Base-by-base conservation (phyloP, 148 eudicot species). In the Chenopodium suecicum region DNA sequence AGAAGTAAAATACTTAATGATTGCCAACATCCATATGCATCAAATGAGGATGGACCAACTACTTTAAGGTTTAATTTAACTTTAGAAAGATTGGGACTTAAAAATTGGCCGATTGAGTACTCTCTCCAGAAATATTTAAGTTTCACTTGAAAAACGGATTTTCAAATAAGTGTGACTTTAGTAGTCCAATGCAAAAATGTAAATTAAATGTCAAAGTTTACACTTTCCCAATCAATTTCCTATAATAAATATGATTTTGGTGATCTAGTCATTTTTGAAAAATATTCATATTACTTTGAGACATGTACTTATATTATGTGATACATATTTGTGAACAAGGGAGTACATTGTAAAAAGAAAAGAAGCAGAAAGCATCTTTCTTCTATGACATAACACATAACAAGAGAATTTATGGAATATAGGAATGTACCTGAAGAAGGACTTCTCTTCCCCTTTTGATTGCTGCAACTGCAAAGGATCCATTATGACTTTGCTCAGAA, bases 371-470 rank as follows among this genome's bases (percentile, higher is more conserved):
- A 64, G 8, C 31, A 65, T 32, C 47, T 72, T 81, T 27, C 27
- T 22, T 74, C 22, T 32, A 54, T 66, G 60, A 54, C 22, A 29
- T 32, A 31, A 60, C 34, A 65, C 22, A 29, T 32, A 31, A 60
- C 34, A 65, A 48, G 34, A 11, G 37, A 19, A 27, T 60, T 82
- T 17, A 27, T 37, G 70, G 37, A 31, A 65, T 25, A 81, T 85
- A 95, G 70, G 37, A 31, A 60, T 25, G 82, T 85, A 95, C 98
- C 97, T 95, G 98, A 71, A 95, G 84, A 66, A 93, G 48, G 76
- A 95, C 85, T 82, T 95, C 98, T 87, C 89, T 91, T 72, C 98
- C 98, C 76, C 70, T 85, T 64, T 91, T 90, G 76, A 90, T 62
- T 23, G 78, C 86, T n/a, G 85, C 88, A 83, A 84, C 98, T 92